phyloP scores from a whole-genome alignment of 2,329 filamentous ascomycete species.

The Beauveria sp. region DNA sequence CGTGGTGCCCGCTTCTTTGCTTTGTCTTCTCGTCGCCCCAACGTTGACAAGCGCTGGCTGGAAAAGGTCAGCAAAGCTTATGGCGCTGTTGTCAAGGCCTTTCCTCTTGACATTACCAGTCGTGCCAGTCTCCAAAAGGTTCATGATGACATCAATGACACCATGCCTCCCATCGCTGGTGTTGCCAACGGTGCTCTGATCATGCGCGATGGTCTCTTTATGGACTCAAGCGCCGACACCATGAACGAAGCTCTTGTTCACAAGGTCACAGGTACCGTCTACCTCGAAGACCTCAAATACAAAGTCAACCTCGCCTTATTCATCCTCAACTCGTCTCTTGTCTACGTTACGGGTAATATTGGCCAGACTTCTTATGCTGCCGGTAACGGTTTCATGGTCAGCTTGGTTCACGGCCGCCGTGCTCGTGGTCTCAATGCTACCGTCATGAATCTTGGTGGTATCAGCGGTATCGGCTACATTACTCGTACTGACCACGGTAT shows the following conservation, averaged over 20 bases:
- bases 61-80: conserved; percentile 2
- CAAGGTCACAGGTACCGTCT: conserved; percentile 29
- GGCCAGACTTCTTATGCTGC: conserved; percentile 32
- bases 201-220: conserved; percentile 25
- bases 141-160: conserved; percentile 17
- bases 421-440: conserved; percentile 18
- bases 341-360: conserved; percentile 25
- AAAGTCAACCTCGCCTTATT: conserved; percentile 30
- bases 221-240: conserved; percentile 22
- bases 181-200: conserved; percentile 31
- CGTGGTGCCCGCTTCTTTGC: conserved; percentile 10
- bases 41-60: conserved; percentile 9
- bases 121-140: conserved; percentile 5
- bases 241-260: conserved; percentile 23
- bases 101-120: conserved; percentile 11
- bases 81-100: conserved; percentile 8
- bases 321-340: conserved; percentile 31
- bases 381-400: conserved; percentile 30
- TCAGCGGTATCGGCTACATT: conserved; percentile 15
- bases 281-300: conserved; percentile 25
- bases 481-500: conserved; percentile 10
- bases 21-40: conserved; percentile 8
- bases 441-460: conserved; percentile 21
- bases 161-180: conserved; percentile 28
- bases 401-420: conserved; percentile 21